Conservation (phyloP, 2,329 filamentous ascomycete genomes). For the Pleomassaria siparia region DNA sequence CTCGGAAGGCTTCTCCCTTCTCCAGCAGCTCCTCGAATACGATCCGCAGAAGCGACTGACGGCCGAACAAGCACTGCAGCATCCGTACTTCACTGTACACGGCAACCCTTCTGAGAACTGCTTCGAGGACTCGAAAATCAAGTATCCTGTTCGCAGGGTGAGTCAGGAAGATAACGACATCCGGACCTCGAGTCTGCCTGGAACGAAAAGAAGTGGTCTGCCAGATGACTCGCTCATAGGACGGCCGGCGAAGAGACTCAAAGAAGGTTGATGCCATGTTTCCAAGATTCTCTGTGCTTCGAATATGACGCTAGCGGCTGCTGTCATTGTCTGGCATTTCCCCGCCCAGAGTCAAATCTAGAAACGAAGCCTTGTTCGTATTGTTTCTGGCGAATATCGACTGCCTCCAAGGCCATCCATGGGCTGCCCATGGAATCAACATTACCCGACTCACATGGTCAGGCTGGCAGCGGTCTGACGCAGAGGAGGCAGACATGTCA, state of each 20-base stretch:
- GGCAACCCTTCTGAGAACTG: slow-evolving; percentile 74
- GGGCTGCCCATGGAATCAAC: background rate
- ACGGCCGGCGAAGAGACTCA: slow-evolving; percentile 56
- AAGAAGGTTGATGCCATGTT: slow-evolving; percentile 48
- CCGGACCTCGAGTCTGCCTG: slow-evolving; percentile 81
- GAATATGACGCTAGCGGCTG: background rate
- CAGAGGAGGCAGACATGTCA: too few relatives aligned
- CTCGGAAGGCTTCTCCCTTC: slow-evolving; percentile 76
- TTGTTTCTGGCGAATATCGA: background rate
- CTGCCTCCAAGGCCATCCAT: background rate
- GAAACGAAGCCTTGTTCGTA: background rate
- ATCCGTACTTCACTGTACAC: slow-evolving; percentile 75
- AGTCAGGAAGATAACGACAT: slow-evolving; percentile 97
- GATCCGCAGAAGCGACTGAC: slow-evolving; percentile 87
- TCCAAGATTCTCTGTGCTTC: background rate
- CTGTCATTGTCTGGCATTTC: background rate
- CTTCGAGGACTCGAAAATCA: slow-evolving; percentile 84
- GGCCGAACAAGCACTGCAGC: slow-evolving; percentile 83
- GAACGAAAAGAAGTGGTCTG: slow-evolving; percentile 84
- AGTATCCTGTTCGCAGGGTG: slow-evolving; percentile 87
- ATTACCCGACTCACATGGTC: background rate
- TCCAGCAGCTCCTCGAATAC: slow-evolving; percentile 84
- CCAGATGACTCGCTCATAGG: slow-evolving; percentile 75
- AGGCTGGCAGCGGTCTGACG: background rate
- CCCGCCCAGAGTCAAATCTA: background rate